Evolutionary conservation across 2,329 filamentous ascomycete species (phyloP), one percentile per base, ranked within the genome.

Genomic region (Hypoxylon sp.): DNA sequence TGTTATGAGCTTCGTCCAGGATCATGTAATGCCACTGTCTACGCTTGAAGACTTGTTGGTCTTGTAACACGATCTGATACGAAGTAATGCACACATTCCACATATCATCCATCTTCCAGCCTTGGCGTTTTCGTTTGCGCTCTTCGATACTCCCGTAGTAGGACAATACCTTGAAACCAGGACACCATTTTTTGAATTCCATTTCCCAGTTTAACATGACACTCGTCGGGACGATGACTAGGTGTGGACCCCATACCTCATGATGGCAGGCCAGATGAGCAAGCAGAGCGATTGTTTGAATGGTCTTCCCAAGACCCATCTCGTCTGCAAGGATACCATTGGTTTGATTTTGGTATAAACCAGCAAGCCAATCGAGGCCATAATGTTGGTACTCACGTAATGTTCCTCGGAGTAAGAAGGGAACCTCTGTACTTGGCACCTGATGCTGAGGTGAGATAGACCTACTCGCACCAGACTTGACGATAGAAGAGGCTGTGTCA

Each of bases 181-280:
- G 94, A 49, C 92, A 90, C 84, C 93, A 99, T 70, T 99, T 99
- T 68, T 97, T 97, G 80, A 99, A 99, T 72, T 99, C 94, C 89
- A 97, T 97, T 71, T 99, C 95, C 94, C 94, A 99, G 68, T 99
- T 99, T 59, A 99, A 83, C 81, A 99, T 97, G 37, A 99, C 95
- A 71, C 92, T 97, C 2, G 94, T 99, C 1, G 94, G 94, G 2
- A 99, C 94, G 54, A 99, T 89, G 37, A 99, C 90, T 16, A 99
- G 77, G 75, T 99, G 94, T 1, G 94, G 91, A 0, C 95, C 94
- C 95, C 94, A 99, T 4, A 96, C 86, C 65, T 91, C 85, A 67
- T 96, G 89, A 27, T 91, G 82, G 56, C 92, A 92, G 6, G 95
- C 94, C 25, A 99, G 79, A 69, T 99, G 93, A 3, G 94, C 94